Percentiles rank a stretch among this genome's conserved stretches.
Evolutionary conservation across 2,329 filamentous ascomycete species (phyloP).

Genomic region (Colletotrichum musicola): DNA sequence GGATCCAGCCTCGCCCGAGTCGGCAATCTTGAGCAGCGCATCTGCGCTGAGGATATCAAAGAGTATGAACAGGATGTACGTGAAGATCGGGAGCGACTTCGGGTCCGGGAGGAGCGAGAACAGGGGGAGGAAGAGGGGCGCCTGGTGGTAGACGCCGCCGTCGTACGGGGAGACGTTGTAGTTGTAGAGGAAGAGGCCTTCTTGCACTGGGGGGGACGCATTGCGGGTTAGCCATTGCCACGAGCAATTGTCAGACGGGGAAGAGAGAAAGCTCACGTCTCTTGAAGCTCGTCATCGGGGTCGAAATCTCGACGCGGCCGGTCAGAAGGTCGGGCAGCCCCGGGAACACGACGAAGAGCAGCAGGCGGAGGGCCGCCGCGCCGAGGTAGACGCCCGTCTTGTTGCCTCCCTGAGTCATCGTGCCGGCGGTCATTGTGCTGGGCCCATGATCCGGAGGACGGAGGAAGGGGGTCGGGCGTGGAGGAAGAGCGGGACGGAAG

Average conservation of each 20-base stretch:
- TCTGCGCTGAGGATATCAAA: conserved; percentile 87
- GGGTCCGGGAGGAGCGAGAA: conserved; percentile 88
- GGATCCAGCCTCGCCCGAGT: conserved; percentile 82
- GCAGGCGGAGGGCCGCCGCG: conserved; percentile 82
- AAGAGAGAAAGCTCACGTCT: conserved; percentile 72
- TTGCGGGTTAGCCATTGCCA: conserved; percentile 16
- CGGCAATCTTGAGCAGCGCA: conserved; percentile 82
- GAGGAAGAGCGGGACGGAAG: too few species aligned
- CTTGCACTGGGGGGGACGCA: conserved; percentile 75
- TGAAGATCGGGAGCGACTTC: conserved; percentile 75
- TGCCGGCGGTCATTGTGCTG: conserved; percentile 40
- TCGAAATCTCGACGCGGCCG: conserved; percentile 94
- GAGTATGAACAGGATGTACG: conserved; percentile 82
- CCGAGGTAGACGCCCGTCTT: conserved; percentile 74
- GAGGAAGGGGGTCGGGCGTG: background rate
- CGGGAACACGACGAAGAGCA: conserved; percentile 86
- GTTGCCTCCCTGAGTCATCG: conserved; percentile 54
- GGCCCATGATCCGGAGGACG: conserved; percentile 36
- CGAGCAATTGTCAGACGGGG: too few species aligned
- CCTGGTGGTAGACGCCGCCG: conserved; percentile 86
- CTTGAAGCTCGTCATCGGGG: conserved; percentile 98
- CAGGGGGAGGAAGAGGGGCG: conserved; percentile 89
- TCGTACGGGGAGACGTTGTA: conserved; percentile 98
- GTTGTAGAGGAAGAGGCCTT: conserved; percentile 95
- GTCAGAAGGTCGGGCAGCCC: conserved; percentile 86